Evolutionary conservation across 192 early-diverging fungal species (phyloP).

Genomic region (Borealophlyctis nickersoniae): DNA sequence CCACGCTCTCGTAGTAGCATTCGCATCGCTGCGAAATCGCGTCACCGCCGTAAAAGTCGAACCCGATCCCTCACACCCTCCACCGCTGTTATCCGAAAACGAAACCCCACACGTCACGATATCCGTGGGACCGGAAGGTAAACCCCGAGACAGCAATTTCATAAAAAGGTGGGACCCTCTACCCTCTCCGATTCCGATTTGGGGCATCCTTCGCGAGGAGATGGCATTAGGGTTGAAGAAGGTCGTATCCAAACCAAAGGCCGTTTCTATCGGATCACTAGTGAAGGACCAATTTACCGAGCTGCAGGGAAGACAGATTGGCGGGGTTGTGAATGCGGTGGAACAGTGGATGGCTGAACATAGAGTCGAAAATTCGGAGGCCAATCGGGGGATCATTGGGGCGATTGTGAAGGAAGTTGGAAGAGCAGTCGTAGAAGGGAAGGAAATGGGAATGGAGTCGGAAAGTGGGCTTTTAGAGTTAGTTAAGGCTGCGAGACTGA

Average conservation of each 20-base stretch:
- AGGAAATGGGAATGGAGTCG: too few relatives aligned
- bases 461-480: too few relatives aligned
- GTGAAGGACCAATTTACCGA: conserved; percentile 42
- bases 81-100: conserved; percentile 27
- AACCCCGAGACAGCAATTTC: conserved; percentile 29
- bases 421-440: not conserved
- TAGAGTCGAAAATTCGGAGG: conserved; percentile 40
- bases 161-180: conserved; percentile 37
- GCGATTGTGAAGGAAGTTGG: conserved; percentile 32
- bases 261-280: conserved; percentile 40
- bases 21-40: conserved; percentile 17
- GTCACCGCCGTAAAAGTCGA: conserved; percentile 40
- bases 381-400: conserved; percentile 45
- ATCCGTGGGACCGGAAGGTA: conserved; percentile 12
- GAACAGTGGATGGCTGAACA: conserved; percentile 51
- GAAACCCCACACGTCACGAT: conserved; percentile 43
- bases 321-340: conserved; percentile 26
- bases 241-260: conserved; percentile 15
- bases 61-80: not conserved
- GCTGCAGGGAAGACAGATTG: conserved; percentile 38
- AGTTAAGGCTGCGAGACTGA: too few relatives aligned
- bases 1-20: conserved; percentile 15
- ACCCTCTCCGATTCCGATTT: conserved; percentile 13
- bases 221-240: conserved; percentile 28
- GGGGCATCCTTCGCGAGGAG: conserved; percentile 30